Evolutionary conservation across 2,329 filamentous ascomycete genomes (phyloP).

Genomic region (Fusarium buharicum): DNA sequence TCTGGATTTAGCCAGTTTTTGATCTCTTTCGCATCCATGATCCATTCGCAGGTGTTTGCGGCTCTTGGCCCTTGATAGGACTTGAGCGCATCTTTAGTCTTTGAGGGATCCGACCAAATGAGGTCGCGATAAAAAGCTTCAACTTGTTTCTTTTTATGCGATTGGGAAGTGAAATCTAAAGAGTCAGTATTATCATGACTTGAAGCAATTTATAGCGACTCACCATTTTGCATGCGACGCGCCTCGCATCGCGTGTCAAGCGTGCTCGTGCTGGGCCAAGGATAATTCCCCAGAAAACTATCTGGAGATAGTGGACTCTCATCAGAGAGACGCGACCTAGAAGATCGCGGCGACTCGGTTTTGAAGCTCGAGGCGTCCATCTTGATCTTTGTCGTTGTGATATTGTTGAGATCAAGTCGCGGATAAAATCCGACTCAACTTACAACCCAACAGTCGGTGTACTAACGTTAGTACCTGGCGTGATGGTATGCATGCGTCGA

Average conservation of each 20-base stretch:
- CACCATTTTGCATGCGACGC: constrained; percentile 18
- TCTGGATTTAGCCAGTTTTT: constrained; percentile 17
- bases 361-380: constrained; percentile 17
- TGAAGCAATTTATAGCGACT: neutral
- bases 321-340: constrained; percentile 25
- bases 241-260: constrained; percentile 24
- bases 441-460: constrained; percentile 28
- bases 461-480: constrained; percentile 15
- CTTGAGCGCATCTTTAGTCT: constrained; percentile 25
- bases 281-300: constrained; percentile 31
- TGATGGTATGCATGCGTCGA: constrained; percentile 33
- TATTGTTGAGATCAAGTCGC: constrained; percentile 10
- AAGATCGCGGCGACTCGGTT: constrained; percentile 24
- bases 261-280: constrained; percentile 30
- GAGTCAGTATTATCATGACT: constrained; percentile 4
- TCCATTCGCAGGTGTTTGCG: constrained; percentile 28
- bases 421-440: neutral
- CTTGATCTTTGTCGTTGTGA: neutral
- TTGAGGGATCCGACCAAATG: constrained; percentile 21
- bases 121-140: constrained; percentile 28
- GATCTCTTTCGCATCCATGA: constrained; percentile 15
- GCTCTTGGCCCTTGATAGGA: constrained; percentile 20
- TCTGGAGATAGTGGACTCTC: constrained; percentile 24
- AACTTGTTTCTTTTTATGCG: constrained; percentile 19
- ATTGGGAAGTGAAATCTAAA: neutral